Conservation (phyloP, 225 moss, liverwort and hornwort species). For the Rhytidiadelphus loreus region DNA sequence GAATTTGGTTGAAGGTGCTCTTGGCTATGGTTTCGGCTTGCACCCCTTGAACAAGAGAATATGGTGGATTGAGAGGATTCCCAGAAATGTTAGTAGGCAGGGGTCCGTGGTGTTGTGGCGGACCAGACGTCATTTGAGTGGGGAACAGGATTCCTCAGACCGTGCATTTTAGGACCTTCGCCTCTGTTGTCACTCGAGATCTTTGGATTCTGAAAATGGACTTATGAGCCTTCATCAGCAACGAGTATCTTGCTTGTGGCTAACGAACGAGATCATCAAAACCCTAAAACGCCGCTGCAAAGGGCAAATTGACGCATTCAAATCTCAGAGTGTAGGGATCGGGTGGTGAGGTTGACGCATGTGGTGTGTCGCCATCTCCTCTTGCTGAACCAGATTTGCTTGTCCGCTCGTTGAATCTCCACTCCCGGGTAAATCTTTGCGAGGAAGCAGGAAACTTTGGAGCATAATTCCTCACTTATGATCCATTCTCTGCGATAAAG, state of each 20-base stretch:
- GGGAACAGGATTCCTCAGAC: not conserved
- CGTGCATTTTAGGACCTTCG: not conserved
- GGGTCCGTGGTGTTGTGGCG: not conserved
- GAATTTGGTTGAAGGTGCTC: not conserved
- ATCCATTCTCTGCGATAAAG: not conserved
- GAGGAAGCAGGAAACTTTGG: not conserved
- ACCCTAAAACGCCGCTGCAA: not conserved
- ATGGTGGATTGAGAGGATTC: not conserved
- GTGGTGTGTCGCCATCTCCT: not conserved
- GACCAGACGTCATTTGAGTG: no score
- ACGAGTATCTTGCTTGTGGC: not conserved
- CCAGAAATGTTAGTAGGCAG: not conserved
- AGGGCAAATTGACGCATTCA: not conserved
- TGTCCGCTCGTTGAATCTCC: not conserved
- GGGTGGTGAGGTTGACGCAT: not conserved
- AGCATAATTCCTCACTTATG: not conserved
- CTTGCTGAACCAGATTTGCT: not conserved
- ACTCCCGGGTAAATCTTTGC: not conserved
- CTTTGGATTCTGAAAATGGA: not conserved
- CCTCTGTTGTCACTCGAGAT: not conserved
- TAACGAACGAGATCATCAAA: no score
- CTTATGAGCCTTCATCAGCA: not conserved
- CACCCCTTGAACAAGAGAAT: not conserved
- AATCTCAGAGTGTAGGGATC: not conserved
- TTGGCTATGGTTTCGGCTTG: not conserved